These are phyloP conservation scores for Physaria fendleri DNA, from an alignment of 345 rosid species.

Conservation along the genomic window DNA sequence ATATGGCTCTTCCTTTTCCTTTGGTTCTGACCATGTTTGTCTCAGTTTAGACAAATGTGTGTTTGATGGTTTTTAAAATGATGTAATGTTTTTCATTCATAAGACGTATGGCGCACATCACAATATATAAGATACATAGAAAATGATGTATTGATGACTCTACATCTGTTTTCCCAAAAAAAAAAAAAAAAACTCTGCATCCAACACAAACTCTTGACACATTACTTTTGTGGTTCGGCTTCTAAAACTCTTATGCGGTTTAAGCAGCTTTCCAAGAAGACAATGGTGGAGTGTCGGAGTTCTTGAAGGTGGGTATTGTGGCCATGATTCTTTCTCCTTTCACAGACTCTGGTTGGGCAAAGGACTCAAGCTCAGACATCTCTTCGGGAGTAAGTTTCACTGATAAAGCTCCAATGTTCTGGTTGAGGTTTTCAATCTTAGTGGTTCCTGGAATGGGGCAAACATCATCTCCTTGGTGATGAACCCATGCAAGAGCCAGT, in stretches of 20 bases:
- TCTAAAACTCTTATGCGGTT: neutral
- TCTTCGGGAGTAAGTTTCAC: conserved; percentile 46
- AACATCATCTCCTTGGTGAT: conserved; percentile 55
- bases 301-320: neutral
- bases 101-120: neutral
- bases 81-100: neutral
- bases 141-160: neutral
- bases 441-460: conserved; percentile 64
- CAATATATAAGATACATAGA: neutral
- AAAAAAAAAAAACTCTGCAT: too few species aligned
- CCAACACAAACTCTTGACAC: neutral
- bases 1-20: conserved; percentile 42
- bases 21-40: conserved; percentile 7
- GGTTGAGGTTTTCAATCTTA: conserved; percentile 48
- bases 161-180: too few species aligned
- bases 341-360: conserved; percentile 34
- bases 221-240: neutral
- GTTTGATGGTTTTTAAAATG: too few species aligned
- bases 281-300: conserved; percentile 42
- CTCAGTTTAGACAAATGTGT: neutral
- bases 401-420: conserved; percentile 48
- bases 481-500: conserved; percentile 65
- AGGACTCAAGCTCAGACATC: conserved; percentile 42
- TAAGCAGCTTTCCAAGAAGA: conserved; percentile 39
- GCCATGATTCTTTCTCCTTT: conserved; percentile 33